Percentiles rank a stretch among this genome's conserved stretches.
phyloP scores from a whole-genome alignment of 2,329 filamentous ascomycete genomes.

The Tolypocladium tundrense region DNA sequence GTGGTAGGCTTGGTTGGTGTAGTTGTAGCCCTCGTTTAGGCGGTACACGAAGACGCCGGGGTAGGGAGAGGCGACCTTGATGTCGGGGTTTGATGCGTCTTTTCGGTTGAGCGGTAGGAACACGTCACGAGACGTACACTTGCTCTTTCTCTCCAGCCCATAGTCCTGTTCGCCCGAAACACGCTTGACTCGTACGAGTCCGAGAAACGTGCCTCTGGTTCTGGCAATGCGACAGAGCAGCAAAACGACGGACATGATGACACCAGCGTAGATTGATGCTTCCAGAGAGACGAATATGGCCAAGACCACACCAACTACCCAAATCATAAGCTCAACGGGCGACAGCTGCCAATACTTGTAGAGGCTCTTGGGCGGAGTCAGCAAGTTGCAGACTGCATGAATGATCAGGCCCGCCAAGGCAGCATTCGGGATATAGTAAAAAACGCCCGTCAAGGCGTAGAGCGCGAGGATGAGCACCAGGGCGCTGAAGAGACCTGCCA shows the following conservation, averaged over 20 bases:
- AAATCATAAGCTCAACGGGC: slow-evolving; percentile 64
- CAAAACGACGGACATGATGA: slow-evolving; percentile 29
- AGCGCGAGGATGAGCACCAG: slow-evolving; percentile 66
- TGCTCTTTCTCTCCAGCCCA: not conserved
- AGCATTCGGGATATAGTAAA: slow-evolving; percentile 70
- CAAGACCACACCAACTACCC: slow-evolving; percentile 60
- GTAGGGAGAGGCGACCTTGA: slow-evolving; percentile 30
- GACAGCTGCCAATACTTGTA: slow-evolving; percentile 72
- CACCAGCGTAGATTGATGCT: slow-evolving; percentile 38
- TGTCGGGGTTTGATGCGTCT: slow-evolving; percentile 33
- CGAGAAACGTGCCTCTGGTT: slow-evolving; percentile 37
- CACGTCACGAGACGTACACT: slow-evolving; percentile 15
- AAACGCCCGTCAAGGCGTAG: slow-evolving; percentile 66
- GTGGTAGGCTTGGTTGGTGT: slow-evolving; percentile 39
- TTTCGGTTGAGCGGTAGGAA: slow-evolving; percentile 30
- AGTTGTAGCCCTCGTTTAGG: slow-evolving; percentile 41
- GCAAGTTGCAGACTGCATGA: slow-evolving; percentile 68
- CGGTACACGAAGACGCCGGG: slow-evolving; percentile 43
- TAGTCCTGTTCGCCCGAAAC: slow-evolving; percentile 1
- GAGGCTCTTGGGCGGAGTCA: slow-evolving; percentile 62
- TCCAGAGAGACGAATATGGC: slow-evolving; percentile 40
- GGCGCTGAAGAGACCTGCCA: slow-evolving; percentile 71
- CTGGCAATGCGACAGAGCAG: slow-evolving; percentile 35
- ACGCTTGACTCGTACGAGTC: slow-evolving; percentile 18
- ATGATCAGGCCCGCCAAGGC: slow-evolving; percentile 69